Base-by-base conservation (phyloP, 2,329 filamentous ascomycete genomes). In the Aspergillus aculeatinus region DNA sequence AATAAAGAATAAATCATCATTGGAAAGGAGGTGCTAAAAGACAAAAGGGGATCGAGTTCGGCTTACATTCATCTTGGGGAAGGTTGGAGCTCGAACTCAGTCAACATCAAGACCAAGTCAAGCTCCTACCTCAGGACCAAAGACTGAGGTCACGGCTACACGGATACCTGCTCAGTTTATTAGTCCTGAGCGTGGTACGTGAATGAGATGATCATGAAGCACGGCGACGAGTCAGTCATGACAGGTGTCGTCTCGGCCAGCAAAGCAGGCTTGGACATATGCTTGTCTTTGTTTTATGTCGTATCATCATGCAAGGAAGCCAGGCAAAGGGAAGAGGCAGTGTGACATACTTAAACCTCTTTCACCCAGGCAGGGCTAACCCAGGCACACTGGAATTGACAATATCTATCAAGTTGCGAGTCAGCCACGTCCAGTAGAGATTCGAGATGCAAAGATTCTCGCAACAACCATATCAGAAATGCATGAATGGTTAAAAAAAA, bases 271-370 rank as follows among this genome's bases (percentile, higher is more conserved):
- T 96, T 88, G 84, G 92, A 96, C 91, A 96, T 96, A 96, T 96
- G 91, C 91, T 96, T 96, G 92, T 96, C 91, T 86, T 87, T 89
- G 80, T 78, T 85, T 83, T 81, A 83, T 85, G 89, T 92, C 86
- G 79, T 83, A 84, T 95, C 91, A 95, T 95, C 91, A 95, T 87
- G 71, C 71, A 62, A 64, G 62, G 65, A 63, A 64, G 55, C 47
- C 25, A 51, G 51, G 33, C 23, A 27, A 48, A 59, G 58, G 58
- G 62, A 55, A 42, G 57, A 69, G 60, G 68, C 61, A 60, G 67
- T 57, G 67, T 57, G 51, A 64, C 57, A 48, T 54, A 54, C 57
- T 33, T 21, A 44, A 21, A 35, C 25, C 39, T 54, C 21, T 19
- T 19, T 50, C 23, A 27, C 33, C n/a, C 23, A 52, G 21, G 10